Conservation (phyloP, 2,329 filamentous ascomycete genomes). For the Akanthomyces uredinophilus region DNA sequence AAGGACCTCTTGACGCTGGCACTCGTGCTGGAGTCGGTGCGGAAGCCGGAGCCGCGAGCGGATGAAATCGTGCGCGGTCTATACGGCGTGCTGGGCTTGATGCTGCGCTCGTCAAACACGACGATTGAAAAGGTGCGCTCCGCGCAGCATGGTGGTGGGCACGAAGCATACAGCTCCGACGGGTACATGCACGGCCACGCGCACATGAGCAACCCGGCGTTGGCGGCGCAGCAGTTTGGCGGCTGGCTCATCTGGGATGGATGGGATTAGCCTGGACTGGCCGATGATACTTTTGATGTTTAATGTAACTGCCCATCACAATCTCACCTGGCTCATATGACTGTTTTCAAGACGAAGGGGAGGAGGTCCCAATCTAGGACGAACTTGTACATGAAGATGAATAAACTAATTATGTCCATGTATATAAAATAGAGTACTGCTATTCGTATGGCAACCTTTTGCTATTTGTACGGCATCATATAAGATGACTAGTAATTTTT, state of each 20-base stretch:
- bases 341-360: not conserved
- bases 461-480: no score
- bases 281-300: no score
- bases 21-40: constrained; percentile 43
- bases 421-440: not conserved
- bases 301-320: not conserved
- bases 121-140: constrained; percentile 33
- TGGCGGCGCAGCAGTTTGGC: constrained; percentile 25
- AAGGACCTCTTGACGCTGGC: constrained; percentile 47
- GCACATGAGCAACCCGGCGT: constrained; percentile 24
- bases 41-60: constrained; percentile 34
- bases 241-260: constrained; percentile 38
- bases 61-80: constrained; percentile 39
- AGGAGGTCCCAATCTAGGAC: not conserved
- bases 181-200: constrained; percentile 25
- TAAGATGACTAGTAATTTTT: no score
- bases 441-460: no score
- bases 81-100: constrained; percentile 39
- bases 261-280: constrained; percentile 27
- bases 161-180: constrained; percentile 23
- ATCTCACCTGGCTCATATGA: not conserved
- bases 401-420: not conserved
- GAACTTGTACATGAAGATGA: not conserved
- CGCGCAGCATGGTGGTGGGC: constrained; percentile 7
- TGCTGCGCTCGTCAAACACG: constrained; percentile 39